phyloP scores from a whole-genome alignment of 192 early-diverging fungal genomes.

The Funneliformis geosporum region DNA sequence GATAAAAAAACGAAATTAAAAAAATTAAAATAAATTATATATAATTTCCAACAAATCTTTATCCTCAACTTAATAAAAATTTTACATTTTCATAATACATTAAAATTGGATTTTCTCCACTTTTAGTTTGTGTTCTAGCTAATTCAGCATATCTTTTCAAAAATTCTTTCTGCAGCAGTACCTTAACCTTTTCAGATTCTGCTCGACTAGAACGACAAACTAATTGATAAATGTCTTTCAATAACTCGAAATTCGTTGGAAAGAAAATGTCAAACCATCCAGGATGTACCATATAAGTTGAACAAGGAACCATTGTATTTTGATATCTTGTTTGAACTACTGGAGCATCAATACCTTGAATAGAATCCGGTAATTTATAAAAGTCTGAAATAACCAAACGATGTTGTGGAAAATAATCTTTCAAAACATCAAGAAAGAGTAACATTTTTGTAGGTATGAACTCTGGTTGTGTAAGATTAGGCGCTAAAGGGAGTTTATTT shows the following conservation, averaged over 20 bases:
- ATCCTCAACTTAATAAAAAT: constrained; percentile 54
- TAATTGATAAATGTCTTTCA: constrained; percentile 73
- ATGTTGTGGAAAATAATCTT: constrained; percentile 83
- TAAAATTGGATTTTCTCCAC: constrained; percentile 94
- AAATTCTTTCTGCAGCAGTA: constrained; percentile 81
- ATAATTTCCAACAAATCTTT: too few relatives aligned
- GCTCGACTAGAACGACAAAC: constrained; percentile 54
- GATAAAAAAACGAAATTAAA: too few relatives aligned
- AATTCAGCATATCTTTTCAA: constrained; percentile 75
- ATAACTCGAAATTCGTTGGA: constrained; percentile 92
- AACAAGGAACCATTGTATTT: constrained; percentile 90
- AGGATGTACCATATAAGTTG: constrained; percentile 95
- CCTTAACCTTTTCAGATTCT: constrained; percentile 48
- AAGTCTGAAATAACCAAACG: constrained; percentile 91
- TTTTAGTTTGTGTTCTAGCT: constrained; percentile 70
- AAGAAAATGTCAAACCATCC: constrained; percentile 99
- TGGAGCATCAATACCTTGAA: constrained; percentile 80
- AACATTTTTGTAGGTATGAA: constrained; percentile 89
- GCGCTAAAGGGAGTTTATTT: constrained; percentile 72
- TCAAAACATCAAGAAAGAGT: constrained; percentile 72
- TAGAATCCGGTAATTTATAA: constrained; percentile 77
- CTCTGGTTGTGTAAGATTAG: constrained; percentile 83
- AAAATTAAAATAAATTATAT: too few relatives aligned
- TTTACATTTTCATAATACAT: constrained; percentile 92
- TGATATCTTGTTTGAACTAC: constrained; percentile 94